Evolutionary conservation across 108 stramenopile genomes (phyloP).

Genomic region (Mediolabrus comicus): DNA sequence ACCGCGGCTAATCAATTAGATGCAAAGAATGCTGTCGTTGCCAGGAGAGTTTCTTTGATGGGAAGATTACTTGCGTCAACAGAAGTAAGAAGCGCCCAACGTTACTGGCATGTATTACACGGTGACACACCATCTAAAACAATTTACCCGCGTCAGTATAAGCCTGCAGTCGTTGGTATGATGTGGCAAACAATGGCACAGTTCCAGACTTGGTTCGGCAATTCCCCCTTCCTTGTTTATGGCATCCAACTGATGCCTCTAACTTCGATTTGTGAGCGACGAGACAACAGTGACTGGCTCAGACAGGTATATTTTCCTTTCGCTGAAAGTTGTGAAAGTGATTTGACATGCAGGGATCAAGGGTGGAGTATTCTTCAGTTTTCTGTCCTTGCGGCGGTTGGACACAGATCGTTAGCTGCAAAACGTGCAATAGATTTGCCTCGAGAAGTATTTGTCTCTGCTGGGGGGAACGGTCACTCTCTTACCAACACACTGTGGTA

Average conservation of each 20-base stretch:
- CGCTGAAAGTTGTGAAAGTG: constrained; percentile 60
- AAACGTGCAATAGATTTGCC: constrained; percentile 45
- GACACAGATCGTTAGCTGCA: constrained; percentile 59
- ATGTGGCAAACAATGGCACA: constrained; percentile 61
- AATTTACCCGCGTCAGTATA: constrained; percentile 20
- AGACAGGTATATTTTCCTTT: constrained; percentile 78
- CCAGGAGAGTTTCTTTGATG: constrained; percentile 57
- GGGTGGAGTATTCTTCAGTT: constrained; percentile 70
- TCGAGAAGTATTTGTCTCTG: constrained; percentile 48
- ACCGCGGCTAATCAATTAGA: constrained; percentile 20
- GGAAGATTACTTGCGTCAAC: constrained; percentile 77
- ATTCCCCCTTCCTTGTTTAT: constrained; percentile 59
- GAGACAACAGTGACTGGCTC: constrained; percentile 82
- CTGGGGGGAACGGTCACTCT: constrained; percentile 75
- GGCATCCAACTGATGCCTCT: constrained; percentile 90
- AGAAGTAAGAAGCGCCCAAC: constrained; percentile 78
- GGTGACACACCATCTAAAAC: constrained; percentile 44
- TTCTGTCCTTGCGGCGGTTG: constrained; percentile 68
- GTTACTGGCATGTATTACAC: constrained; percentile 69
- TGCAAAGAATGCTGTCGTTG: constrained; percentile 47
- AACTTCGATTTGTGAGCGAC: constrained; percentile 80
- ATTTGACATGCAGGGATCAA: constrained; percentile 51
- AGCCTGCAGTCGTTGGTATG: constrained; percentile 46
- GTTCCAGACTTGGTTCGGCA: constrained; percentile 72
- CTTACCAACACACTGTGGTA: constrained; percentile 73